These are phyloP conservation scores for Zanthoxylum bungeanum DNA, from an alignment of 345 rosid genomes.

Conservation along the genomic window DNA sequence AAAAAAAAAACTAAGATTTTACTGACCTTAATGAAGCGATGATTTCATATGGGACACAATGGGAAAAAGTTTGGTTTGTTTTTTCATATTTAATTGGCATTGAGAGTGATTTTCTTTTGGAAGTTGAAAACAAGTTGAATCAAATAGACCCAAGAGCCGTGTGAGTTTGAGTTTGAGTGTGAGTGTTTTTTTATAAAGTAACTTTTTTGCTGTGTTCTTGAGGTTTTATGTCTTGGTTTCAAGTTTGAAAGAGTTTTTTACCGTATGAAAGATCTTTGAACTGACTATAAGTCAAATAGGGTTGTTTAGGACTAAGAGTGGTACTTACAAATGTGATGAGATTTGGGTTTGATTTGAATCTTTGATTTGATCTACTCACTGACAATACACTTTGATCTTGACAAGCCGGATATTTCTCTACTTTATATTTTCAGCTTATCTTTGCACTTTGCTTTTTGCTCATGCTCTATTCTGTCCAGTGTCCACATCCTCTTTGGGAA, in stretches of 20 bases:
- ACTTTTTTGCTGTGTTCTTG: slow-evolving; percentile 1
- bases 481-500: background rate
- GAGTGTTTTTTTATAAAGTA: background rate
- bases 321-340: background rate
- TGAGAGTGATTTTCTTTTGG: background rate
- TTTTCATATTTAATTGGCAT: background rate
- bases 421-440: background rate
- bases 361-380: background rate
- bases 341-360: slow-evolving; percentile 4
- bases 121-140: background rate
- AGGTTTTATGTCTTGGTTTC: slow-evolving; percentile 9
- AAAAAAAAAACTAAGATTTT: too few species aligned
- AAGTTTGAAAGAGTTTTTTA: background rate
- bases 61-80: too few species aligned
- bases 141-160: background rate
- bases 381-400: too few species aligned
- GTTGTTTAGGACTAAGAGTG: background rate
- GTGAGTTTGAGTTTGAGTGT: background rate
- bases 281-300: background rate
- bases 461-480: background rate
- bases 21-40: too few species aligned
- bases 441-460: background rate
- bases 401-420: background rate
- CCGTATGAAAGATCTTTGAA: background rate
- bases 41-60: too few species aligned